Percentiles rank a stretch among this genome's conserved stretches.
These are phyloP conservation scores for Nelumbo lutea DNA, from an alignment of 164 flowering plant genomes.

Conservation along the genomic window DNA sequence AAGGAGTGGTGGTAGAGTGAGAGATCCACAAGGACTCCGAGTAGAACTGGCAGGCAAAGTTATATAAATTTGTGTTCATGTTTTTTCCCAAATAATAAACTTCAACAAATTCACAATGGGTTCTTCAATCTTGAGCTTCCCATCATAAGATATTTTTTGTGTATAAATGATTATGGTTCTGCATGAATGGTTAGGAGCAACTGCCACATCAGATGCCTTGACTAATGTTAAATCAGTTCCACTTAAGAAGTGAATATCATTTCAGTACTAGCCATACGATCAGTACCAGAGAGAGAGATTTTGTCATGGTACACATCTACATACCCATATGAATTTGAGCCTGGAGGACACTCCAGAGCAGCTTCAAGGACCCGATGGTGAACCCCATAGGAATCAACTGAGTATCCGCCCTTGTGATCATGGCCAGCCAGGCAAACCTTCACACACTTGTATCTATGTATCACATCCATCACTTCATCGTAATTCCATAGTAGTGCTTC, in stretches of 20 bases:
- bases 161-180: no score
- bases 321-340: slow-evolving; percentile 65
- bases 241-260: slow-evolving; percentile 41
- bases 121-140: no score
- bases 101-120: no score
- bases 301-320: slow-evolving; percentile 63
- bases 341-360: slow-evolving; percentile 92
- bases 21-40: no score
- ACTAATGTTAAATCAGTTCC: no score
- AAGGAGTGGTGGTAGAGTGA: no score
- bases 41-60: no score
- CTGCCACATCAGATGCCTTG: no score
- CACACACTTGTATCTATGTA: slow-evolving; percentile 71
- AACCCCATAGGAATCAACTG: slow-evolving; percentile 71
- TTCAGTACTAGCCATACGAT: slow-evolving; percentile 55
- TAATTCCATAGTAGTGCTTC: slow-evolving; percentile 89
- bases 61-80: no score
- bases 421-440: slow-evolving; percentile 87
- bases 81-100: no score
- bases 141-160: no score
- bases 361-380: slow-evolving; percentile 92
- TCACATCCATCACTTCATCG: slow-evolving; percentile 76
- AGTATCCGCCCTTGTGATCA: slow-evolving; percentile 81
- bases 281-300: slow-evolving; percentile 58
- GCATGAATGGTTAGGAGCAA: no score